Percentiles rank a stretch among this genome's conserved stretches.
Evolutionary conservation across 78 protist species (phyloP).

Genomic region (slime mould (Dictyostelium discoideum)): dicty_2.7 NC_007089.4:6225501-6226000

Average conservation of each 20-base stretch:
- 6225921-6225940: background rate
- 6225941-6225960: background rate
- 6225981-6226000: background rate
- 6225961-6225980: conserved; percentile 3
- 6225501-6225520: too few species aligned
- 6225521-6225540: too few species aligned
- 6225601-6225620: background rate
- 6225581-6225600: background rate
- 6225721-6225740: background rate
- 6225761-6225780: background rate
- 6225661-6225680: too few species aligned
- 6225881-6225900: background rate
- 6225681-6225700: too few species aligned
- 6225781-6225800: background rate
- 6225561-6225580: background rate
- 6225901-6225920: background rate
- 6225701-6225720: background rate
- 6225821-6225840: background rate
- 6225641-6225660: background rate
- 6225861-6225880: background rate
- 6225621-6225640: background rate
- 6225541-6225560: background rate
- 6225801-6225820: background rate
- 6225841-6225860: background rate
- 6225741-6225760: background rate